Base-by-base conservation (phyloP, 2,329 filamentous ascomycete genomes). In the Botrytis pseudocinerea region DNA sequence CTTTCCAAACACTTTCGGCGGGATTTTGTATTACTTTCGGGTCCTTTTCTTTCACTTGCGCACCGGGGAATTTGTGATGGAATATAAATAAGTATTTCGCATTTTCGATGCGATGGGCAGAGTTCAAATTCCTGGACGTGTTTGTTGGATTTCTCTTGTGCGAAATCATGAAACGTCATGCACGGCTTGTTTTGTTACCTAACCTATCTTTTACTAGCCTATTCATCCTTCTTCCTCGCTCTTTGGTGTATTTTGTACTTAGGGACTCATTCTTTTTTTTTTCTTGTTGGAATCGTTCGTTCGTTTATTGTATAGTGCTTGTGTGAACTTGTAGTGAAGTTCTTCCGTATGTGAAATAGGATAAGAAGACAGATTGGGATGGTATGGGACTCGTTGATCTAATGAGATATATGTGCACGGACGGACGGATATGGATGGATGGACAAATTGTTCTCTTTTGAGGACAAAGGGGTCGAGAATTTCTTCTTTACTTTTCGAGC, bases 241-340 rank as follows among this genome's bases (percentile, higher is more conserved):
- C 77, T 73, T 42, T 57, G 61, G n/a, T 22, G 22, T 28, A 54
- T 57, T 40, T 61, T 69, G 54, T 68, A 68, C 54, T 57, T 57
- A 68, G 25, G 65, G n/a, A 32, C 6, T 54, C 7, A n/a, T 16
- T 54, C 2, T 25, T 9, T 12, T 51, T 9, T 25, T n/a, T 8
- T 25, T 16, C 20, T 40, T 28, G 14, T 57, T 28, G 7, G 51
- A 32, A 28, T 32, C 38, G 38, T 42, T 57, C 65, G 5, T 57
- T 57, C 48, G 6, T 42, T 57, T 42, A 57, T 68, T 16, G 48
- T 57, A 42, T 28, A 57, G 60, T 42, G 38, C 38, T 4, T 57
- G 51, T 57, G 60, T 40, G 38, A 25, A n/a, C 20, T 61, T 61
- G 28, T n/a, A 16, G 38, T 38, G 22, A 54, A 32, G 9, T 54